Percentiles rank a stretch among this genome's conserved stretches.
phyloP scores from a whole-genome alignment of 2,329 filamentous ascomycete species.

The Aspergillus sp. region DNA sequence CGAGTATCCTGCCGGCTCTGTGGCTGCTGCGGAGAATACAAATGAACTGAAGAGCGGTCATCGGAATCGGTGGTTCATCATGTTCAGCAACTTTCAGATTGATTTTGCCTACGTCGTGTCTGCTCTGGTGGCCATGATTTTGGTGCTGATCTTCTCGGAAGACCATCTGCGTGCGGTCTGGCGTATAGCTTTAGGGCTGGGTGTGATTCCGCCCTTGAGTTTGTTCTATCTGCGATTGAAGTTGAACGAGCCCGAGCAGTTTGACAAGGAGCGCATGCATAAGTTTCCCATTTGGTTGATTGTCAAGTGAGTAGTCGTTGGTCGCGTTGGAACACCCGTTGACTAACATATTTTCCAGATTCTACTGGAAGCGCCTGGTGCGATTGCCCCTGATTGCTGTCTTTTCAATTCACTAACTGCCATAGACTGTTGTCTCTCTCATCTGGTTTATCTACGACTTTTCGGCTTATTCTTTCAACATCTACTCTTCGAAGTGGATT shows the following conservation, averaged over 20 bases:
- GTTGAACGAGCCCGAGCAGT: constrained; percentile 77
- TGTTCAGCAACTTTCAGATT: constrained; percentile 88
- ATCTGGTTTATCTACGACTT: constrained; percentile 93
- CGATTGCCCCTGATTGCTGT: neutral
- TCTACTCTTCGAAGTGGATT: constrained; percentile 70
- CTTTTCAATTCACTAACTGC: constrained; percentile 7
- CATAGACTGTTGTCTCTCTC: constrained; percentile 59
- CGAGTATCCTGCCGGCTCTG: constrained; percentile 63
- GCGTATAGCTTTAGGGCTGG: constrained; percentile 77
- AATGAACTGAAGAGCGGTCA: constrained; percentile 77
- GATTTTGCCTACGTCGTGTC: constrained; percentile 81
- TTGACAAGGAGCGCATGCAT: constrained; percentile 68
- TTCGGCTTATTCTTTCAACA: constrained; percentile 78
- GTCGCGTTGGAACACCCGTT: constrained; percentile 45
- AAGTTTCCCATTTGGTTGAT: constrained; percentile 54
- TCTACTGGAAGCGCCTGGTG: constrained; percentile 71
- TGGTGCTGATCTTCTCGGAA: constrained; percentile 60
- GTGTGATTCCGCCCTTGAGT: constrained; percentile 72
- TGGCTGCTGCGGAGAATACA: constrained; percentile 79
- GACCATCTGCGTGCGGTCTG: constrained; percentile 72
- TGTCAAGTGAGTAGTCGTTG: constrained; percentile 41
- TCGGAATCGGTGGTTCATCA: constrained; percentile 86
- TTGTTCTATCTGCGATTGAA: constrained; percentile 71
- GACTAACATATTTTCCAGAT: constrained; percentile 41
- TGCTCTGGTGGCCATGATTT: constrained; percentile 70